phyloP scores from a whole-genome alignment of 2,329 filamentous ascomycete genomes.

The Colletotrichum orbiculare region DNA sequence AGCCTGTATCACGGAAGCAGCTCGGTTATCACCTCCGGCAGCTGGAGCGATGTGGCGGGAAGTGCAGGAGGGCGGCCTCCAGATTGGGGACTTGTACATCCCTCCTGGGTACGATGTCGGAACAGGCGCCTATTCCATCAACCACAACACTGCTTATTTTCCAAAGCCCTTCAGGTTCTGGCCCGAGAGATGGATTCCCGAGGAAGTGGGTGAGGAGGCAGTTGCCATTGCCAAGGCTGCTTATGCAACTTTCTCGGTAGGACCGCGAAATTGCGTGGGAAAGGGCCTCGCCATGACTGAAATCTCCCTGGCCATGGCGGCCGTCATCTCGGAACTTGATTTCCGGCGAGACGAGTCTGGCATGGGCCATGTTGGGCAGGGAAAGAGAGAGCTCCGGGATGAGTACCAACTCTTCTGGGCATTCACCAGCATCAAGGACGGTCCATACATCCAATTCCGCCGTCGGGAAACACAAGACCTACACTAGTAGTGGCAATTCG shows the following conservation, averaged over 20 bases:
- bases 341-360: slow-evolving; percentile 15
- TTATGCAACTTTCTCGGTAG: slow-evolving; percentile 16
- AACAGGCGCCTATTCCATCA: slow-evolving; percentile 23
- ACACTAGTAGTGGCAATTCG: background rate
- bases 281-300: slow-evolving; percentile 26
- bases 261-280: slow-evolving; percentile 23
- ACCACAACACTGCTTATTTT: slow-evolving; percentile 15
- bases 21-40: slow-evolving; percentile 10
- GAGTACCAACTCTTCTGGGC: slow-evolving; percentile 24
- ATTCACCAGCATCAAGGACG: slow-evolving; percentile 25
- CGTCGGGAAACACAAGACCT: background rate
- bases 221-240: slow-evolving; percentile 7
- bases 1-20: slow-evolving; percentile 16
- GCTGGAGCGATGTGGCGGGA: slow-evolving; percentile 14
- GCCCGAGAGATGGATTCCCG: slow-evolving; percentile 20
- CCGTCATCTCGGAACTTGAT: slow-evolving; percentile 18
- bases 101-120: slow-evolving; percentile 17
- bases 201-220: slow-evolving; percentile 6
- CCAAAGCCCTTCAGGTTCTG: slow-evolving; percentile 17
- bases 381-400: background rate
- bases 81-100: slow-evolving; percentile 4
- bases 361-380: slow-evolving; percentile 14
- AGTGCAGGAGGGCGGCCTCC: slow-evolving; percentile 8
- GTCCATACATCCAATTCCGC: slow-evolving; percentile 20
- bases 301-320: slow-evolving; percentile 21